Percentiles rank a stretch among this genome's conserved stretches.
phyloP scores from a whole-genome alignment of 1,284 basidiomycete species.

The Trametes hirsuta region DNA sequence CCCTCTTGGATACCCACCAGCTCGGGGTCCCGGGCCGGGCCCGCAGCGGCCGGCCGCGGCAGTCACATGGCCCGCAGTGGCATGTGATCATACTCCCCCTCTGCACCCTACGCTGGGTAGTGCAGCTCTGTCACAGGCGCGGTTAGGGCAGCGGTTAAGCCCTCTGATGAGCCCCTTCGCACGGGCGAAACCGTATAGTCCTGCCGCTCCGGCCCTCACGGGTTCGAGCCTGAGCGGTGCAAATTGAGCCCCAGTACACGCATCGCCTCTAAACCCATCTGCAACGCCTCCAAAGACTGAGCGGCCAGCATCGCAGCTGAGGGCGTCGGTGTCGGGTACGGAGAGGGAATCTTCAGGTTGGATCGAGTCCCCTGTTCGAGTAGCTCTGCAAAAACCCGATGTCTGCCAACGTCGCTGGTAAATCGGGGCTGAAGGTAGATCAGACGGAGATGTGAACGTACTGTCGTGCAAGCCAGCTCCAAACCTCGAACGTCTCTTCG shows the following conservation, averaged over 20 bases:
- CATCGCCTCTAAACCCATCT: conserved; percentile 54
- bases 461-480: conserved; percentile 96
- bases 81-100: too few relatives aligned
- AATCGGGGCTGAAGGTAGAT: not conserved
- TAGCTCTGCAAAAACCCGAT: conserved; percentile 87
- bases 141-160: too few relatives aligned
- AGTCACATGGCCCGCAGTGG: too few relatives aligned
- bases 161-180: too few relatives aligned
- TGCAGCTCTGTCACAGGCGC: too few relatives aligned
- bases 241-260: conserved; percentile 65
- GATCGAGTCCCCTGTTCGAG: conserved; percentile 79
- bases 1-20: too few relatives aligned
- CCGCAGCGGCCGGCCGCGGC: too few relatives aligned
- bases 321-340: conserved; percentile 36
- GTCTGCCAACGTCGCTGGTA: conserved; percentile 46
- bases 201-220: too few relatives aligned
- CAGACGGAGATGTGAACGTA: conserved; percentile 45
- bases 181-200: too few relatives aligned
- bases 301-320: conserved; percentile 36
- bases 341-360: conserved; percentile 67
- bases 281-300: conserved; percentile 36
- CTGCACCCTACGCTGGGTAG: too few relatives aligned
- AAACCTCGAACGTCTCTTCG: conserved; percentile 96
- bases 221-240: too few relatives aligned
- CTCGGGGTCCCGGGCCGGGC: too few relatives aligned